Base-by-base conservation (phyloP, 2,329 filamentous ascomycete species). In the Periconia sp. region DNA sequence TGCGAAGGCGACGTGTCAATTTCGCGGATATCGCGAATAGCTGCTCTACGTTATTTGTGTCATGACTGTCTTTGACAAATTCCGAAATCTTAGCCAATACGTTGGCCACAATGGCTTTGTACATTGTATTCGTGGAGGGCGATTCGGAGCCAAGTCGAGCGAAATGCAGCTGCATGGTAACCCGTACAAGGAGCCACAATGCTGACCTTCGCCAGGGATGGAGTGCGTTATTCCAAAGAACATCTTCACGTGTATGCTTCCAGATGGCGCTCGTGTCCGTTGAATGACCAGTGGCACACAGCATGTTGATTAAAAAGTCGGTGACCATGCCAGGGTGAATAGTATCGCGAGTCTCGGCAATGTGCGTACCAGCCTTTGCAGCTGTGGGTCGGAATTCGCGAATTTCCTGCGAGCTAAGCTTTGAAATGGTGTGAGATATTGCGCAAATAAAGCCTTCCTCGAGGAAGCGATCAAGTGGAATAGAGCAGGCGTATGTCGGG, bases 191-290 rank as follows among this genome's bases (percentile, higher is more conserved):
- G 0, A 85, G 65, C 80, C 80, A 85, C 0, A 78, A 44, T 0
- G 80, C 68, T 10, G 80, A 83, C 31, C 77, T 62, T 9, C 74
- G 66, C 81, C 80, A 84, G 0, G 76, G 77, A 1, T 38, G 29
- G 1, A 46, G 46, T 11, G 46, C 51, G 1, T 71, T 33, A 0
- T 50, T 42, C 72, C 75, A 82, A 8, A 79, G 42, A 1, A 82
- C 72, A 11, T 84, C 80, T 26, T 84, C 80, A 2, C 78, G 74
- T 1, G 77, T 79, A 21, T 77, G 68, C 44, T 84, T 85, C 30
- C 49, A 64, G n/a, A 84, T 69, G 0, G 67, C 62, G 0, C 35
- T 11, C 2, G 39, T 30, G 10, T 47, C 36, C 8, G 49, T 40
- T 0, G 57, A 41, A 2, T 49, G 36, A 0, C 77, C 78, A 1